Base-by-base conservation (phyloP, 345 rosid species). In the Heritiera fomes region DNA sequence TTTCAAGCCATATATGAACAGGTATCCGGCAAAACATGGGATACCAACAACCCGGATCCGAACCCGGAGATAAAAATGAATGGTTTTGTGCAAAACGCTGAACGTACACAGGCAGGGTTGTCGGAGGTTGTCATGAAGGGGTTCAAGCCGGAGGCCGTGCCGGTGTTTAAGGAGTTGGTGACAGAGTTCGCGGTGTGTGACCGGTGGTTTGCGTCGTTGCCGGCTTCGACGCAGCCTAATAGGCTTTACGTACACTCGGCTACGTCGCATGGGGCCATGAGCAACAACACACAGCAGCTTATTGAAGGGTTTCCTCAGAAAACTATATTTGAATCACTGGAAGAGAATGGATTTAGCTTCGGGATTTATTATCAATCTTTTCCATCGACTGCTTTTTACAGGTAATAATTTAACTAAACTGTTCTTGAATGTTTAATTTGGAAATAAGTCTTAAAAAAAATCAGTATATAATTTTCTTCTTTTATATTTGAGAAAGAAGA, bases 1-100 rank as follows among this genome's bases (percentile, higher is more conserved):
- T 84, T 92, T 81, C 91, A 91, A 46, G 98, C 90, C 77, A 89
- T 94, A 59, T 94, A 90, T 86, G 98, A 94, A 86, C 98, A 94
- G 76, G 91, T 93, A 0, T 95, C 89, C 23, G 97, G 98, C 5
- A 84, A 87, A 71, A 83, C 85, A n/a, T 94, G 98, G 98, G 82
- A 83, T 67, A 59, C 34, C 5, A 59, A 40, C 78, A 76, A 73
- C 78, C 87, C 80, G 82, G 86, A 78, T 30, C 86, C 87, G 56
- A 85, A 82, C 45, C 87, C 93, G 40, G 83, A 70, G 8, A 88
- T 87, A 17, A 77, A 50, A 34, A 92, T 92, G 97, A 85, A 88
- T 40, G 97, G 97, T 11, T 92, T 92, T 59, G 94, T 86, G 1
- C 94, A 90, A 77, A 90, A 90, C 80, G 94, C 93, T 0, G 92